Percentiles rank a stretch among this genome's conserved stretches.
phyloP scores from a whole-genome alignment of 164 flowering plant species.

The Vitis riparia region DNA sequence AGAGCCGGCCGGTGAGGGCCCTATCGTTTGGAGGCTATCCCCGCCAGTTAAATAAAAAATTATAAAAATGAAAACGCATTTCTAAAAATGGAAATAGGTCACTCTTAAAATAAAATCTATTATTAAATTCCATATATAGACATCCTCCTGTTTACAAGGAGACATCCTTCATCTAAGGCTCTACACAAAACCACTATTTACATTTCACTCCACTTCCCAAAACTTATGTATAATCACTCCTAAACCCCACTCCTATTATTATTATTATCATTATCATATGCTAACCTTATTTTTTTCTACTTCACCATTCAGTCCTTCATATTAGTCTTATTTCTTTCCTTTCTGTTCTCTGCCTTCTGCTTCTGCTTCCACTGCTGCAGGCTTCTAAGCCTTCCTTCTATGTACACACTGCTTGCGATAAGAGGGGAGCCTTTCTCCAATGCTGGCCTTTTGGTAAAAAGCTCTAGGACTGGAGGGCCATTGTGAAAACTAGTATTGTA shows the following conservation, averaged over 20 bases:
- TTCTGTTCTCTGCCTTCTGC: not conserved
- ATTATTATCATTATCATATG: no score
- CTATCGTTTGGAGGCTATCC: not conserved
- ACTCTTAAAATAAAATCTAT: not conserved
- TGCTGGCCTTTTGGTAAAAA: constrained; percentile 3
- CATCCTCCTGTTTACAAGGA: not conserved
- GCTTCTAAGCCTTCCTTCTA: constrained; percentile 7
- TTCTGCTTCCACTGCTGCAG: not conserved
- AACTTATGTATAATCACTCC: constrained; percentile 26
- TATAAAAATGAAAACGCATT: not conserved
- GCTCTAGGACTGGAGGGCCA: constrained; percentile 12
- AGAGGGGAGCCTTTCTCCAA: not conserved
- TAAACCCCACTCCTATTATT: constrained; percentile 4
- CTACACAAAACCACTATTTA: constrained; percentile 10
- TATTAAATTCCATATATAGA: constrained; percentile 20
- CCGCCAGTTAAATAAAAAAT: not conserved
- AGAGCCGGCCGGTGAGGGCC: constrained; percentile 6
- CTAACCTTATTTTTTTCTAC: not conserved
- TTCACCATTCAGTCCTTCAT: not conserved
- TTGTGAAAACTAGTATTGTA: not conserved
- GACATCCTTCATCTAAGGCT: not conserved
- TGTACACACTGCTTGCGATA: constrained; percentile 3
- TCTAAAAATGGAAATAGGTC: not conserved
- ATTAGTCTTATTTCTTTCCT: not conserved
- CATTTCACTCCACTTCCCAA: constrained; percentile 11